Conservation (phyloP, 805 yeast species). For the Barnettozyma siamensis region DNA sequence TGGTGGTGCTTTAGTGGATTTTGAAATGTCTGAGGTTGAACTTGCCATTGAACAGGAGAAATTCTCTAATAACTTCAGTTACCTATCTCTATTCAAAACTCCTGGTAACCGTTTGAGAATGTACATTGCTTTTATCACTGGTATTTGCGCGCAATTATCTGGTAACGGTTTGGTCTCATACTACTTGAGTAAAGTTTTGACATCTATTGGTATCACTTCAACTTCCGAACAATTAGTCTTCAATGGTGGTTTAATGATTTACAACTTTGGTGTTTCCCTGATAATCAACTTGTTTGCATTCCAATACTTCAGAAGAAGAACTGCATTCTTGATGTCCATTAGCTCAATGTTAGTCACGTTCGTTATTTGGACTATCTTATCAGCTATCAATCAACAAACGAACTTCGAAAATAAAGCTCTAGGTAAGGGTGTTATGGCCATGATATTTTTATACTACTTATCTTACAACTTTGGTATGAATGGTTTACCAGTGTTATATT, state of each 20-base stretch:
- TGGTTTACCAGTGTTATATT: conserved; percentile 40
- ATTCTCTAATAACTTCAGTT: conserved; percentile 25
- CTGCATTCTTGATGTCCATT: conserved; percentile 29
- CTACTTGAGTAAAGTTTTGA: conserved; percentile 42
- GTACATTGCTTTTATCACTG: conserved; percentile 27
- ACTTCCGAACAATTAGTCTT: conserved; percentile 37
- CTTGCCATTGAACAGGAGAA: conserved; percentile 37
- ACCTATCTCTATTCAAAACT: conserved; percentile 32
- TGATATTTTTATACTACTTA: conserved; percentile 40
- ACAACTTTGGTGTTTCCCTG: conserved; percentile 33
- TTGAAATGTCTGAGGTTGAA: conserved; percentile 35
- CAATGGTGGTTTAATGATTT: conserved; percentile 44
- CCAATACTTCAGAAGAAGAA: conserved; percentile 30
- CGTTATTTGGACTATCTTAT: conserved; percentile 37
- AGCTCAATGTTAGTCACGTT: conserved; percentile 31
- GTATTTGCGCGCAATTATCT: conserved; percentile 37
- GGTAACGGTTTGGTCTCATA: conserved; percentile 47
- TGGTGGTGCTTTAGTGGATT: conserved; percentile 28
- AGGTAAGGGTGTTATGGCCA: conserved; percentile 41
- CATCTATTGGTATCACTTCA: conserved; percentile 45
- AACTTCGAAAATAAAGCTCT: conserved; percentile 32
- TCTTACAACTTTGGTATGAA: conserved; percentile 37
- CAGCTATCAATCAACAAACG: conserved; percentile 39
- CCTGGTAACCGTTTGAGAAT: conserved; percentile 36
- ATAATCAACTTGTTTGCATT: conserved; percentile 21